Conservation (phyloP, 129 eudicot genomes). For the Chrysanthemum seticuspe region DNA sequence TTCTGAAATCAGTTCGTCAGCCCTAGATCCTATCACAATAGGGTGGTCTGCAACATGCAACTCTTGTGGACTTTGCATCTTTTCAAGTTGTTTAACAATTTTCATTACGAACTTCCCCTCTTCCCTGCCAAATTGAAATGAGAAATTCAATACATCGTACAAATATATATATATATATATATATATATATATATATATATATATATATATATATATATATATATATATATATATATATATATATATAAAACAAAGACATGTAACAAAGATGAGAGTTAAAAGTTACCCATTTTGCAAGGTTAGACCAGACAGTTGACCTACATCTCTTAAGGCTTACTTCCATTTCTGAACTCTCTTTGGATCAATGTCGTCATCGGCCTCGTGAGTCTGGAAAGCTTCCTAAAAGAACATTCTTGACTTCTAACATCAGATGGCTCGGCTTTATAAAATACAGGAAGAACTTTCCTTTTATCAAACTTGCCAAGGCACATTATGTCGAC, state of each 20-base stretch:
- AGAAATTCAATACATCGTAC: neutral
- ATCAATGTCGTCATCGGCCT: no score
- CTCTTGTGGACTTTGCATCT: conserved; percentile 13
- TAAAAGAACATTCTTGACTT: no score
- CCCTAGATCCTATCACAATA: conserved; percentile 29
- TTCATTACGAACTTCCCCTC: conserved; percentile 13
- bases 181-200: no score
- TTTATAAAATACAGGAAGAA: no score
- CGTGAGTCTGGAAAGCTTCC: no score
- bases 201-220: no score
- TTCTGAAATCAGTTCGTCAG: neutral
- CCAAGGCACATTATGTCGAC: neutral
- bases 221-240: no score
- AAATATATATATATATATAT: no score
- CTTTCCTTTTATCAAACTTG: neutral
- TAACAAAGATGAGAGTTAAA: neutral
- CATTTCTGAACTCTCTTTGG: no score
- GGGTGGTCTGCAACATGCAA: conserved; percentile 17
- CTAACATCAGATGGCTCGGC: no score
- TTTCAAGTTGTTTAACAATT: conserved; percentile 16
- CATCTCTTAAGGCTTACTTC: conserved; percentile 17
- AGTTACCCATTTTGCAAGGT: neutral
- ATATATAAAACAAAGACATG: no score
- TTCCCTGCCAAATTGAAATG: conserved; percentile 12
- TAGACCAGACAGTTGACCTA: conserved; percentile 18